phyloP scores from a whole-genome alignment of 495 filamentous ascomycete species.

The Pyrenula aspistea region DNA sequence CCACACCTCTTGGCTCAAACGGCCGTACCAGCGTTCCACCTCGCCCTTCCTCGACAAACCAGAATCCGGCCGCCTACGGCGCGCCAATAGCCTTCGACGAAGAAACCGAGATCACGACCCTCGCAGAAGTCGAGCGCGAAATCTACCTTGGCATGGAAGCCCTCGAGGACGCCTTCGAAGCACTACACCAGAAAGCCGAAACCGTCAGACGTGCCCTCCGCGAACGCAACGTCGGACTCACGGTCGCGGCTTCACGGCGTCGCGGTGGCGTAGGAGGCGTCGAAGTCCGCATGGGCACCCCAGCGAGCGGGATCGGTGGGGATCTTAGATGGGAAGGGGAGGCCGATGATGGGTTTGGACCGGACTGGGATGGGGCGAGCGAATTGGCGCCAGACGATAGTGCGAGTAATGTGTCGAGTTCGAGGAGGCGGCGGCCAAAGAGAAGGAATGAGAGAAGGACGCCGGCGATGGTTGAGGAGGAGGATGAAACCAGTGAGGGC shows the following conservation, averaged over 20 bases:
- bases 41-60: conserved; percentile 27
- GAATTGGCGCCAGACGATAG: conserved; percentile 62
- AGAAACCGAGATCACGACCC: conserved; percentile 78
- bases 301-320: conserved; percentile 28
- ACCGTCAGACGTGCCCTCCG: conserved; percentile 65
- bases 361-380: conserved; percentile 40
- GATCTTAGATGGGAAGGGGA: conserved; percentile 29
- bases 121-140: conserved; percentile 86
- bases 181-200: conserved; percentile 76
- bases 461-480: conserved; percentile 76
- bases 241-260: conserved; percentile 64
- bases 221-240: conserved; percentile 65
- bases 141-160: conserved; percentile 90
- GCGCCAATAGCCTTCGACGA: conserved; percentile 80
- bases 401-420: conserved; percentile 80
- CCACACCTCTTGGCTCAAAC: conserved; percentile 25
- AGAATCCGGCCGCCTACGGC: conserved; percentile 31
- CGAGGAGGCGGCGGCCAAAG: conserved; percentile 57
- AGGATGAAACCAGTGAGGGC: conserved; percentile 38
- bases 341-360: conserved; percentile 40
- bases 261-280: conserved; percentile 33
- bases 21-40: conserved; percentile 10
- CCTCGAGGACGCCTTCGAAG: conserved; percentile 91
- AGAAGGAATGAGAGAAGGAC: conserved; percentile 61
- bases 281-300: conserved; percentile 46